These are phyloP conservation scores for Ascochyta lentis DNA, from an alignment of 2,329 filamentous ascomycete genomes.

Conservation along the genomic window DNA sequence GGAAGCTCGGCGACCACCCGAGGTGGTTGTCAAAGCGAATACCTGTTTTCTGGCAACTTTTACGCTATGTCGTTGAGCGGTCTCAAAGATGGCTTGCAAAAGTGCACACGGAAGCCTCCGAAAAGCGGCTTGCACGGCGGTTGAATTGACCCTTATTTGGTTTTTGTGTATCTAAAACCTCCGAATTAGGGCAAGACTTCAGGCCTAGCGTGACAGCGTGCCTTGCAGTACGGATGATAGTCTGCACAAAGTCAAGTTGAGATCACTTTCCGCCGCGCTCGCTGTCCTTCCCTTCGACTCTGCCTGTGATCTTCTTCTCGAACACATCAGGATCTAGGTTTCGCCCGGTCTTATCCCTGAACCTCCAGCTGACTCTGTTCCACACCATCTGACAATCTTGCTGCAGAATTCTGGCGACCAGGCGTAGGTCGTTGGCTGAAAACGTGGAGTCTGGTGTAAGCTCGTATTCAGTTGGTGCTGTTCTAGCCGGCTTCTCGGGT, in stretches of 20 bases:
- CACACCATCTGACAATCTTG: conserved; percentile 55
- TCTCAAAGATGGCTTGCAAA: no score
- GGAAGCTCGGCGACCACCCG: not conserved
- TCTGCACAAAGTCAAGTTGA: not conserved
- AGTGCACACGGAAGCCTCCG: not conserved
- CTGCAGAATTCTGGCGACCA: conserved; percentile 54
- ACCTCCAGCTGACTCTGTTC: conserved; percentile 55
- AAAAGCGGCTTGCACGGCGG: not conserved
- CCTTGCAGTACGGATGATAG: not conserved
- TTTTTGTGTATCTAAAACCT: no score
- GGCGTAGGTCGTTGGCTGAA: conserved; percentile 44
- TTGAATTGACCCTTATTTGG: no score
- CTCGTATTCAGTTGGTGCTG: conserved; percentile 21
- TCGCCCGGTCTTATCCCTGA: conserved; percentile 59
- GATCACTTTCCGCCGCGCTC: not conserved
- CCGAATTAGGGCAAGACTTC: no score
- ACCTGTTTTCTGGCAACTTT: not conserved
- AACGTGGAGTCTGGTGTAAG: conserved; percentile 39
- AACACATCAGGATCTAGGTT: conserved; percentile 53
- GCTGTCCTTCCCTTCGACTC: conserved; percentile 14
- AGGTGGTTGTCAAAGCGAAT: not conserved
- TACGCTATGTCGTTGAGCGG: not conserved
- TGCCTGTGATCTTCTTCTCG: conserved; percentile 50
- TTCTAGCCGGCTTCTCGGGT: not conserved
- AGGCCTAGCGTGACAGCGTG: no score